Base-by-base conservation (phyloP, 345 rosid species). In the Aethionema arabicum region DNA sequence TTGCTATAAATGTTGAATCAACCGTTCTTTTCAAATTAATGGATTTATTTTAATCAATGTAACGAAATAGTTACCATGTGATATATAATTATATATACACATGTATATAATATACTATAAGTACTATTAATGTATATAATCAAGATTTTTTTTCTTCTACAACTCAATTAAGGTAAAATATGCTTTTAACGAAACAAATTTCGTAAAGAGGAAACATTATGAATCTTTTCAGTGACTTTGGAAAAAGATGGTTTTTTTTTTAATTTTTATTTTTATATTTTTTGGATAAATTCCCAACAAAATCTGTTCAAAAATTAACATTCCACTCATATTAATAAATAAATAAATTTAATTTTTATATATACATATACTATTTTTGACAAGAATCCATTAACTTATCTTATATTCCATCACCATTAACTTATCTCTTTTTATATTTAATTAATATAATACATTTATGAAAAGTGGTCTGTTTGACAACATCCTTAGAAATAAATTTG, bases 181-280 rank as follows among this genome's bases (percentile, higher is more conserved):
- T 68, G 55, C 66, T 37, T 68, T 61, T 15, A 60, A 11, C 27
- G 61, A 61, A 68, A 11, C 35, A 36, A 31, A 60, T 29, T 12
- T 40, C 11, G 30, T 43, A 68, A 68, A 53, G 56, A 15, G 56
- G 67, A 61, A 62, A 53, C 73, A 60, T 37, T 29, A 53, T 68
- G 73, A 68, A 68, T 68, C 67, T 68, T 60, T 68, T 14, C 64
- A 52, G 29, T 29, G 66, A 68, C 72, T 68, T 68, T 60, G 42
- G 53, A 42, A 0, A 68, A 61, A 52, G 61, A 52, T 11, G 5
- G 11, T 16, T 47, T 40, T n/a, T 31, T 50, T 8, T 52, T 14
- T 14, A 4, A 15, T 21, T 21, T 21, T 21, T 1, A 21, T 21
- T 21, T 21, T 21, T 21, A 21, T 21, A 21, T 21, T 21, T 21